Evolutionary conservation across 2,329 filamentous ascomycete genomes (phyloP).

Genomic region (Arthrocladium fulminans): DNA sequence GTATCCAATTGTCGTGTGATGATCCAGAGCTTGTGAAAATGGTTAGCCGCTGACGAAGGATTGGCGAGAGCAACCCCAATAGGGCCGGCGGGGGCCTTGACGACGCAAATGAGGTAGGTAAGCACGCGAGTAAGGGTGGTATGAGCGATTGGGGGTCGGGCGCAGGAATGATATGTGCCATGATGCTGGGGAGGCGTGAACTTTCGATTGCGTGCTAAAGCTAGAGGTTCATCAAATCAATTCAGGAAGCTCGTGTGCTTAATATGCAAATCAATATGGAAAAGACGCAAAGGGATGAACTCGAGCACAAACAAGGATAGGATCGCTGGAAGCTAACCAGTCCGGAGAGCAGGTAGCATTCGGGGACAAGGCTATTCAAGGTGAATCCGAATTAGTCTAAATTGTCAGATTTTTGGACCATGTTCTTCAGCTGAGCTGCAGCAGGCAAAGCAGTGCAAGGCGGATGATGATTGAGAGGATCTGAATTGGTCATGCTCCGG

Average conservation of each 20-base stretch:
- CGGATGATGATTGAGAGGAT: neutral
- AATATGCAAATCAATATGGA: neutral
- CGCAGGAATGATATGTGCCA: slow-evolving; percentile 46
- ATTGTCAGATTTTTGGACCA: neutral
- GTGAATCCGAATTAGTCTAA: neutral
- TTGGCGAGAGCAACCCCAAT: slow-evolving; percentile 53
- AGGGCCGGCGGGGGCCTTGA: slow-evolving; percentile 52
- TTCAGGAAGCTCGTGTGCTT: neutral
- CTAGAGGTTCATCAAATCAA: neutral
- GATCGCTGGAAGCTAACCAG: neutral
- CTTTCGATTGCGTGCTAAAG: neutral
- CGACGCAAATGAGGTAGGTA: slow-evolving; percentile 53
- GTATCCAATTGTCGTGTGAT: slow-evolving; percentile 47
- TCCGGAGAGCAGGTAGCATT: neutral
- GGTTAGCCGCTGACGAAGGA: slow-evolving; percentile 53
- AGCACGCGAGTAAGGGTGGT: slow-evolving; percentile 54
- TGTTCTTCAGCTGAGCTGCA: too few species aligned
- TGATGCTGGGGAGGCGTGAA: slow-evolving; percentile 20
- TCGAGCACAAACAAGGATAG: neutral
- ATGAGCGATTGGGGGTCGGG: slow-evolving; percentile 50
- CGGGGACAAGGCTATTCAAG: neutral
- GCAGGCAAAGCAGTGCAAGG: too few species aligned
- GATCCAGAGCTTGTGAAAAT: slow-evolving; percentile 42
- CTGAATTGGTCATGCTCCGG: neutral
- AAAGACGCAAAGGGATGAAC: neutral